These are phyloP conservation scores for Pyrus communis DNA, from an alignment of 306 rosid species.

Conservation along the genomic window DNA sequence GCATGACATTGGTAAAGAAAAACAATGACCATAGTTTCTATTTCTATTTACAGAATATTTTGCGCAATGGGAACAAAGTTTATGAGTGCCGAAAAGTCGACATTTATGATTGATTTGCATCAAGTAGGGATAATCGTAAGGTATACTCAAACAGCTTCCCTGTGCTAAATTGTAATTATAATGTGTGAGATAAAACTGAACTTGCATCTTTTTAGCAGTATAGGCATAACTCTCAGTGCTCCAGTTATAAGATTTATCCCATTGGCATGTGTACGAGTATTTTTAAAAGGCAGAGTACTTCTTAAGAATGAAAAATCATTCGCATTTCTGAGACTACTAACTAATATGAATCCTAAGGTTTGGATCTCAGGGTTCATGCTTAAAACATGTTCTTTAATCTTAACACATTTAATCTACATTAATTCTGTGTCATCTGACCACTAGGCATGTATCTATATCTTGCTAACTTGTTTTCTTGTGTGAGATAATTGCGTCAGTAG, in stretches of 20 bases:
- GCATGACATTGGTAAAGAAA: not conserved
- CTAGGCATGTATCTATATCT: conserved; percentile 4
- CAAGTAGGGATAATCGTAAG: conserved; percentile 95
- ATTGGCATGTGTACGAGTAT: not conserved
- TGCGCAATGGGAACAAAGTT: conserved; percentile 88
- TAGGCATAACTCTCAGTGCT: not conserved
- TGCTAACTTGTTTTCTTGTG: conserved; percentile 13
- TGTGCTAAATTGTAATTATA: not conserved
- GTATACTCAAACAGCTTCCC: conserved; percentile 29
- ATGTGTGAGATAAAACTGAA: not conserved
- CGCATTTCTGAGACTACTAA: not conserved
- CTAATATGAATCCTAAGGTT: not conserved
- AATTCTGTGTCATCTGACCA: not conserved
- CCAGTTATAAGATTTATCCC: not conserved
- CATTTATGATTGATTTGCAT: conserved; percentile 92
- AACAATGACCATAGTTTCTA: not conserved
- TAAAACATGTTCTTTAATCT: not conserved
- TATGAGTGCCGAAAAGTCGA: conserved; percentile 88
- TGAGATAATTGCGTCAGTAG: not conserved
- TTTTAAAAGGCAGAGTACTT: not conserved
- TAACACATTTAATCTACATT: not conserved
- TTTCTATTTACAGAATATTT: conserved; percentile 60
- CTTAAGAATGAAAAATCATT: not conserved
- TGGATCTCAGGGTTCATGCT: not conserved
- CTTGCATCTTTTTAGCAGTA: not conserved